phyloP scores from a whole-genome alignment of 441 rosid species.

The Kokia cookei region DNA sequence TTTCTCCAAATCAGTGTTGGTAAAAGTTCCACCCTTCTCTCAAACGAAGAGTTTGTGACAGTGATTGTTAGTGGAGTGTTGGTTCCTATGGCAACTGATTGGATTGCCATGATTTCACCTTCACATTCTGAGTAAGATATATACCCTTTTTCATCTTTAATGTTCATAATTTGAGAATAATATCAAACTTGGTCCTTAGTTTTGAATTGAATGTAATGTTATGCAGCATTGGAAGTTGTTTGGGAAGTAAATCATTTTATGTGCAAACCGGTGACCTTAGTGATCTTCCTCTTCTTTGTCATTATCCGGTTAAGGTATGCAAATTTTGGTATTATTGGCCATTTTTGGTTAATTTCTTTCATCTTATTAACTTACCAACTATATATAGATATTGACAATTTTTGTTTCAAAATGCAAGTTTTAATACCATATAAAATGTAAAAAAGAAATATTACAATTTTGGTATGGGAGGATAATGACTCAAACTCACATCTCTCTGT shows the following conservation, averaged over 20 bases:
- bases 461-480: no score
- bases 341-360: background rate
- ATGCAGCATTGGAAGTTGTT: constrained; percentile 42
- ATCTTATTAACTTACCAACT: background rate
- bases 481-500: no score
- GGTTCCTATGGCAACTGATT: constrained; percentile 26
- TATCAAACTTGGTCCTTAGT: background rate
- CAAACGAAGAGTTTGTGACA: constrained; percentile 32
- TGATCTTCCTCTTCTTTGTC: constrained; percentile 60
- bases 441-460: no score
- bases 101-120: constrained; percentile 78
- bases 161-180: background rate
- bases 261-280: constrained; percentile 51
- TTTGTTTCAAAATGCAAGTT: no score
- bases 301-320: constrained; percentile 67
- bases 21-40: constrained; percentile 18
- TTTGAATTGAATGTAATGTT: background rate
- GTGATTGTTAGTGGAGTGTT: constrained; percentile 47
- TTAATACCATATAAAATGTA: no score
- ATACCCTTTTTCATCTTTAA: background rate
- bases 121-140: constrained; percentile 34
- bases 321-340: background rate
- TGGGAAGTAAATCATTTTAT: constrained; percentile 20
- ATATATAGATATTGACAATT: background rate
- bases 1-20: constrained; percentile 21